phyloP scores from a whole-genome alignment of 306 rosid genomes.

The Oemleria cerasiformis region DNA sequence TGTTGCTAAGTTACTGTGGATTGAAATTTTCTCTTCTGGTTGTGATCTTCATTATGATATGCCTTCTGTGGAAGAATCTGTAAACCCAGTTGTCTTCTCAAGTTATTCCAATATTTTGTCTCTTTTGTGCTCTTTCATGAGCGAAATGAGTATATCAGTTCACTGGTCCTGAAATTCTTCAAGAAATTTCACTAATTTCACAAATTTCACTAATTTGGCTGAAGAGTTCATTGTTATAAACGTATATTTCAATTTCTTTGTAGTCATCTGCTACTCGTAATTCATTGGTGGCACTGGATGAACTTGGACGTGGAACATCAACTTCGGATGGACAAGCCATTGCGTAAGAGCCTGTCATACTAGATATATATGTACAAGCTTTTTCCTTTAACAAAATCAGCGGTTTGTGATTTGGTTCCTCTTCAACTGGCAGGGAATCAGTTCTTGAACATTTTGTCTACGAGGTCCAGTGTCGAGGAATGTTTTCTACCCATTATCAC shows the following conservation, averaged over 20 bases:
- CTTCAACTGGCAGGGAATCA: conserved; percentile 53
- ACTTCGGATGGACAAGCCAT: conserved; percentile 99
- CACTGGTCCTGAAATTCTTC: neutral
- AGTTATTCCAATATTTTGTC: neutral
- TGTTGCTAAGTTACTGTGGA: neutral
- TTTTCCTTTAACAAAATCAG: conserved; percentile 17
- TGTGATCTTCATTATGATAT: neutral
- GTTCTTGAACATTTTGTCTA: conserved; percentile 84
- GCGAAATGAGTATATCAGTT: neutral
- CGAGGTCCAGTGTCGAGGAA: conserved; percentile 77
- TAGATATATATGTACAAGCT: conserved; percentile 10
- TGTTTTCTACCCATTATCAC: conserved; percentile 93
- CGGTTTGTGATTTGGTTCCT: conserved; percentile 17
- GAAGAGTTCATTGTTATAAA: conserved; percentile 6
- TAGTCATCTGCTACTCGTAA: conserved; percentile 80
- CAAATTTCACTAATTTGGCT: neutral
- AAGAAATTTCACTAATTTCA: neutral
- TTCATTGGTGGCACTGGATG: conserved; percentile 86
- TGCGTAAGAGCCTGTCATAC: conserved; percentile 57
- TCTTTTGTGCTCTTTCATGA: conserved; percentile 1
- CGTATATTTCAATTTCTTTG: conserved; percentile 27
- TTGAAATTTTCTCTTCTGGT: neutral
- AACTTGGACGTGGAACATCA: conserved; percentile 98
- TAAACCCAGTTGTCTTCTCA: neutral
- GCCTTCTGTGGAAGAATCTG: neutral